A percentile compares a stretch with the other conserved stretches of the same genome.
These are phyloP conservation scores for Peronospora farinosa DNA, from an alignment of 352 stramenopile genomes.

Conservation along the genomic window DNA sequence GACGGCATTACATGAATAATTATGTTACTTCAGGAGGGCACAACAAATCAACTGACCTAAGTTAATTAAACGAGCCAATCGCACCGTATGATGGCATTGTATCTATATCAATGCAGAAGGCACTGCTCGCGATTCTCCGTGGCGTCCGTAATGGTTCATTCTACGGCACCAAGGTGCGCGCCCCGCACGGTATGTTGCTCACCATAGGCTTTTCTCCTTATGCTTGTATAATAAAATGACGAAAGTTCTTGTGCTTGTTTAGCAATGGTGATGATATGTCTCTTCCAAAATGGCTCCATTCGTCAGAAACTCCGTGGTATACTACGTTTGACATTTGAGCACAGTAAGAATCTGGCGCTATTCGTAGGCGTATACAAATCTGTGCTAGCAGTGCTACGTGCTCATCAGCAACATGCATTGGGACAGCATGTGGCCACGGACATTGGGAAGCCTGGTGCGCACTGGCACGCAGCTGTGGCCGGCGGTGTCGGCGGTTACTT, in stretches of 20 bases:
- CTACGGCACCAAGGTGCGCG: constrained; percentile 87
- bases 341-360: constrained; percentile 82
- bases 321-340: constrained; percentile 77
- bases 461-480: constrained; percentile 75
- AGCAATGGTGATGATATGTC: constrained; percentile 88
- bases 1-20: too few species aligned
- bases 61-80: constrained; percentile 9
- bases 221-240: constrained; percentile 3
- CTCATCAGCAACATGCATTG: constrained; percentile 44
- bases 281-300: constrained; percentile 80
- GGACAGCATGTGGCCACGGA: constrained; percentile 23
- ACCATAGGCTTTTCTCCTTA: background rate
- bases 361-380: constrained; percentile 87
- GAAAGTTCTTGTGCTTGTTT: constrained; percentile 1
- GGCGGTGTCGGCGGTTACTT: constrained; percentile 74
- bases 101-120: constrained; percentile 35
- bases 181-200: constrained; percentile 62
- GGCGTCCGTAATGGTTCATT: constrained; percentile 82
- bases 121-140: constrained; percentile 63
- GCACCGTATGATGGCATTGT: constrained; percentile 1
- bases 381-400: constrained; percentile 55
- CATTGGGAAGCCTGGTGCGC: constrained; percentile 61
- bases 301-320: constrained; percentile 68
- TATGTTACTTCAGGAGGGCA: background rate
- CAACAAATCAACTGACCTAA: constrained; percentile 12